These are phyloP conservation scores for Pythium vanterpoolii DNA, from an alignment of 352 stramenopile species.

Conservation along the genomic window DNA sequence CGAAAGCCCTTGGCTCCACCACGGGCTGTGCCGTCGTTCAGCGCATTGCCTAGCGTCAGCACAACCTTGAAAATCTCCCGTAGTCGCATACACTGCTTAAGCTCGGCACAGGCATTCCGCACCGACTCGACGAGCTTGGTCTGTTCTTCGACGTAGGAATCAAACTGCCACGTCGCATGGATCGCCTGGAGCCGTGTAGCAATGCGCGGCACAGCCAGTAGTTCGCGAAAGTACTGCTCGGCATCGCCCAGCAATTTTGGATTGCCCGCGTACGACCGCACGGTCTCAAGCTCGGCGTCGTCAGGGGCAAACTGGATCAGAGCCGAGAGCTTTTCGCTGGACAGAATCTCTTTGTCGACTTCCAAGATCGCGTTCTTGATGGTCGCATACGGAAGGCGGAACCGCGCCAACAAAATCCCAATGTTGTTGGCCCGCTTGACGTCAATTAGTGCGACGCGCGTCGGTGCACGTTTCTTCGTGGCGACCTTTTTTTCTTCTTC, in stretches of 20 bases:
- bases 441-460: constrained; percentile 76
- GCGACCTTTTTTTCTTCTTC: constrained; percentile 40
- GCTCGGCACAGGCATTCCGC: constrained; percentile 83
- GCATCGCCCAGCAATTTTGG: constrained; percentile 74
- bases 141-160: constrained; percentile 79
- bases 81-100: constrained; percentile 86
- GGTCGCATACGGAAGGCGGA: constrained; percentile 77
- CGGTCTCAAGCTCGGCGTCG: constrained; percentile 61
- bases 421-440: constrained; percentile 86
- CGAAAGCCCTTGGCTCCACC: constrained; percentile 87
- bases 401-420: constrained; percentile 82
- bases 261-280: constrained; percentile 61
- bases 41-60: constrained; percentile 85
- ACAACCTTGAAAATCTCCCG: constrained; percentile 86
- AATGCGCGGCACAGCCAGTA: constrained; percentile 61
- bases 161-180: constrained; percentile 82
- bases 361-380: constrained; percentile 74
- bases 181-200: constrained; percentile 70
- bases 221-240: constrained; percentile 76
- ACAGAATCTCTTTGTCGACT: constrained; percentile 75
- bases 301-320: constrained; percentile 80
- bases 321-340: constrained; percentile 63
- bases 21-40: constrained; percentile 86
- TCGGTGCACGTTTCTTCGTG: constrained; percentile 55
- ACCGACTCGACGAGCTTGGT: constrained; percentile 77